A percentile compares a stretch with the other conserved stretches of the same genome.
Conservation (phyloP, 352 stramenopile species). For the Phytopythium chamaehyphon region DNA sequence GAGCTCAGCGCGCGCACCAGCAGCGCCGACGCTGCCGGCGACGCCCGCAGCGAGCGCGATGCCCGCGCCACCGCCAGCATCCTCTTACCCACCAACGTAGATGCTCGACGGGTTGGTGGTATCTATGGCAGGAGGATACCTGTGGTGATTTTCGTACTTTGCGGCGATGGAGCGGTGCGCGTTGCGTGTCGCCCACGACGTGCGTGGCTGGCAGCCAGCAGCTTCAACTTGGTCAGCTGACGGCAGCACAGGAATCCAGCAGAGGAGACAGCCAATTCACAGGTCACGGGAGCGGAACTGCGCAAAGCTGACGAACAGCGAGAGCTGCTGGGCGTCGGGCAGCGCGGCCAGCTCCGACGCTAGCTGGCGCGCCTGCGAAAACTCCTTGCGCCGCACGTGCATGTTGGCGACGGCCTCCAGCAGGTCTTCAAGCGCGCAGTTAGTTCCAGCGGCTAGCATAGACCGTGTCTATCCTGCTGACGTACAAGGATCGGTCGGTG, state of each 20-base stretch:
- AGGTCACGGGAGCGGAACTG: constrained; percentile 16
- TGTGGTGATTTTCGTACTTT: no score
- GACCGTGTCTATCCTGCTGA: constrained; percentile 1
- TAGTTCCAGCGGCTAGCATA: background rate
- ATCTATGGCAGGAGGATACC: no score
- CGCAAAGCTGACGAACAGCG: constrained; percentile 25
- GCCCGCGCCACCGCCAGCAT: background rate
- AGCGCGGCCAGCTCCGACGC: constrained; percentile 28
- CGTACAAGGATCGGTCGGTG: constrained; percentile 32
- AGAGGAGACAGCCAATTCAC: background rate
- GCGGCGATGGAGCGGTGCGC: no score
- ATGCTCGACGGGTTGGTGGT: no score
- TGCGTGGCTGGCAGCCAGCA: no score
- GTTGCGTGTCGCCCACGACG: no score
- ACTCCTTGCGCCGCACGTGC: constrained; percentile 34
- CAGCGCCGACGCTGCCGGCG: background rate
- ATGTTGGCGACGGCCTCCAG: constrained; percentile 43
- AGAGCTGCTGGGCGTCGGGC: constrained; percentile 20
- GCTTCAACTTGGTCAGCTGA: no score
- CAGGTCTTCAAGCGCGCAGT: constrained; percentile 21
- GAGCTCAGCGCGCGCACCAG: constrained; percentile 12
- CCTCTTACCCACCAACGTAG: no score
- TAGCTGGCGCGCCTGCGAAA: constrained; percentile 21
- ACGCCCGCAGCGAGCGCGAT: background rate
- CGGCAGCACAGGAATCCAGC: background rate